Evolutionary conservation across 176 grass and related monocot species (phyloP).

Genomic region (Pontederia crassipes): DNA sequence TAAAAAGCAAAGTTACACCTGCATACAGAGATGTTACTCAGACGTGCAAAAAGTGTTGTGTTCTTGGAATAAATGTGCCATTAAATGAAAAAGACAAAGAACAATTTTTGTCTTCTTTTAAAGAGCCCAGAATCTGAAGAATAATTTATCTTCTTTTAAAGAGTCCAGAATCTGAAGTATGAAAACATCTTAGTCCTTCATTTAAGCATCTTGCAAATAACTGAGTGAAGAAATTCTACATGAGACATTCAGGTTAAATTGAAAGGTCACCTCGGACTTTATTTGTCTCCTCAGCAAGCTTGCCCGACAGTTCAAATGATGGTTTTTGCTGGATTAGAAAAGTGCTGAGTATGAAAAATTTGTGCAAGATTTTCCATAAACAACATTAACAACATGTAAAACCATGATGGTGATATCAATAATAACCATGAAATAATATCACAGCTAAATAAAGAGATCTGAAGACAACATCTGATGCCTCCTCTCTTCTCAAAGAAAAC

Average conservation of each 20-base stretch:
- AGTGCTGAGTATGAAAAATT: constrained; percentile 1
- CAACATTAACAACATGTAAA: not conserved
- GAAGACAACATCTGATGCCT: too few relatives aligned
- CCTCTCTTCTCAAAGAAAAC: too few relatives aligned
- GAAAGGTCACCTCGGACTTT: constrained; percentile 58
- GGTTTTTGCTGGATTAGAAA: constrained; percentile 67
- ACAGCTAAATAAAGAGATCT: too few relatives aligned
- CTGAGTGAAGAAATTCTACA: not conserved
- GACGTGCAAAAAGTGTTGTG: too few relatives aligned
- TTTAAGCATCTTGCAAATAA: too few relatives aligned
- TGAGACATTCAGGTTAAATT: not conserved
- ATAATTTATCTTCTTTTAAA: too few relatives aligned
- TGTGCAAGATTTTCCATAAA: not conserved
- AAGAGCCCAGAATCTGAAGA: too few relatives aligned
- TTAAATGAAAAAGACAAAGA: too few relatives aligned
- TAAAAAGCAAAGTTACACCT: constrained; percentile 84
- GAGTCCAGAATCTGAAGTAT: too few relatives aligned
- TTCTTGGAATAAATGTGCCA: too few relatives aligned
- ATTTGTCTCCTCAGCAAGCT: constrained; percentile 97
- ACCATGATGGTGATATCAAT: not conserved
- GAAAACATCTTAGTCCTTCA: too few relatives aligned
- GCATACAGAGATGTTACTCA: constrained; percentile 8
- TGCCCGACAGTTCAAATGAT: constrained; percentile 94
- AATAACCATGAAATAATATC: not conserved
- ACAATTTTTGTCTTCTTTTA: too few relatives aligned